Evolutionary conservation across 139 green algal genomes (phyloP), one percentile per base, ranked within the genome.

Genomic region (Auxenochlorella pyrenoidosa): DNA sequence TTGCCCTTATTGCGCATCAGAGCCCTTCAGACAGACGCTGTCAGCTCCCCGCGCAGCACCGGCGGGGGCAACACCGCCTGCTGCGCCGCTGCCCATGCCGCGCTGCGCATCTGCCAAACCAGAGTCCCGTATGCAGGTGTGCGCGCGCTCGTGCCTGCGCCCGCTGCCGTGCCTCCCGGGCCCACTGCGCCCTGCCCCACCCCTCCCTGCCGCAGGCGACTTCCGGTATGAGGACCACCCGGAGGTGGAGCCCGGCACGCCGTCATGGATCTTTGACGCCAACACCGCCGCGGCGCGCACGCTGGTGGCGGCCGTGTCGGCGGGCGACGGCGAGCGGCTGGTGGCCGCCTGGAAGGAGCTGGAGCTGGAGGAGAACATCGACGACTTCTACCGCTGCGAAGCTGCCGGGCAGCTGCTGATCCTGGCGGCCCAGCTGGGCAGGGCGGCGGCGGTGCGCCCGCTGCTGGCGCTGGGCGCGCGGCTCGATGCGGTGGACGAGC

Each of bases 391-490:
- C 63, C 60, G 80, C 26, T 73, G 40, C 2, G 80, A 85, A 75
- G 63, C 80, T 6, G 80, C 80, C 3, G 80, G 80, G 63, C 80
- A 85, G 80, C 80, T 85, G 80, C 80, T 85, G 40, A 85, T 85
- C 80, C 80, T 85, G 63, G 80, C 80, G 18, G 80, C 80, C 36
- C 80, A 85, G 80, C 59, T 85, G 80, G 80, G 80, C 80, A 85
- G 77, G 80, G 80, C 41, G 0, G 59, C 60, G 5, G 60, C 40
- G 30, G 38, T 85, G 12, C 41, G 43, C 26, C 80, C 80, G 60
- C 80, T 85, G 59, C 80, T 85, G 15, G 30, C 40, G 13, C 43
- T 85, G 43, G 80, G 80, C 0, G 80, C 80, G 41, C 44, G 60
- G 38, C 60, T 85, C 63, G 80, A 85, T 0, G 80, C 80, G 12